Conservation (phyloP, 2,329 filamentous ascomycete species). For the Xylaria digitata region DNA sequence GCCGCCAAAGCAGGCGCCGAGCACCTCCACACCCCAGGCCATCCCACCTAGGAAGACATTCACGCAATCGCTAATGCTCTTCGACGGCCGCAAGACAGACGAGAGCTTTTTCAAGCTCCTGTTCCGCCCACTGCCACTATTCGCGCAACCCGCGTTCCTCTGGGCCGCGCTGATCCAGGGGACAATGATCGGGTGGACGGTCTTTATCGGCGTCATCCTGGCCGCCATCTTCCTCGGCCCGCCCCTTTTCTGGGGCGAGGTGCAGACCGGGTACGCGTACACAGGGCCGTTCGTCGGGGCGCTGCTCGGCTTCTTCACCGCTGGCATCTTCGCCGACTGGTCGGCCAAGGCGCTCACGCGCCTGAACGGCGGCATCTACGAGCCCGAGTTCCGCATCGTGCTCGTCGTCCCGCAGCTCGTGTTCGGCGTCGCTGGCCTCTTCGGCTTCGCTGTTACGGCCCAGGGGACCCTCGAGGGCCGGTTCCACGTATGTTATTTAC, state of each 20-base stretch:
- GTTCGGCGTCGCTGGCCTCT: slow-evolving; percentile 81
- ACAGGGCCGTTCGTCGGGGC: slow-evolving; percentile 87
- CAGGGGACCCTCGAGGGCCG: slow-evolving; percentile 63
- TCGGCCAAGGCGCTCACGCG: slow-evolving; percentile 76
- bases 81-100: slow-evolving; percentile 85
- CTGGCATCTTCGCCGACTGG: slow-evolving; percentile 79
- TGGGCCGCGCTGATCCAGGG: slow-evolving; percentile 87
- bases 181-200: slow-evolving; percentile 92
- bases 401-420: slow-evolving; percentile 86
- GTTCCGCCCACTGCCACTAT: slow-evolving; percentile 82
- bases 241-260: slow-evolving; percentile 83
- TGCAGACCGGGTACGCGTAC: slow-evolving; percentile 87
- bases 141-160: slow-evolving; percentile 85
- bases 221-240: slow-evolving; percentile 84
- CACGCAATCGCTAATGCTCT: slow-evolving; percentile 70
- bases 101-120: slow-evolving; percentile 75
- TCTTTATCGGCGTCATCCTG: slow-evolving; percentile 87
- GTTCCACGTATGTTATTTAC: slow-evolving; percentile 59
- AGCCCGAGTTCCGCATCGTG: slow-evolving; percentile 89
- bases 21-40: slow-evolving; percentile 22
- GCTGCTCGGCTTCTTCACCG: slow-evolving; percentile 78
- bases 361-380: slow-evolving; percentile 83
- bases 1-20: neutral
- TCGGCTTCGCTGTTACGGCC: slow-evolving; percentile 83
- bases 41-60: slow-evolving; percentile 67